These are phyloP conservation scores for Carex sylvatica DNA, from an alignment of 202 grass and related monocot genomes.

Conservation along the genomic window DNA sequence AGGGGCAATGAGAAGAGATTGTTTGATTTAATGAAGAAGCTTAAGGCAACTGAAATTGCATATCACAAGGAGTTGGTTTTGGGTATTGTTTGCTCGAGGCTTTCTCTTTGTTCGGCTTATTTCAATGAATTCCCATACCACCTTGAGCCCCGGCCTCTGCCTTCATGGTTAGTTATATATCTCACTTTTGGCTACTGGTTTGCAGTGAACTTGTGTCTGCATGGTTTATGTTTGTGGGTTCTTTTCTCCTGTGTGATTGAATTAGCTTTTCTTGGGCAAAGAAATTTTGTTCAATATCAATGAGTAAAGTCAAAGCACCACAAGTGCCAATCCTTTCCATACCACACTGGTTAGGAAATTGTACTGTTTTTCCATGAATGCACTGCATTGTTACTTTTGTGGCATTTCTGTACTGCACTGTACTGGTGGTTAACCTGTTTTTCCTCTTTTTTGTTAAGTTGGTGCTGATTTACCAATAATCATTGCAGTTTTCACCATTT, in stretches of 20 bases:
- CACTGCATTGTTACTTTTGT: background rate
- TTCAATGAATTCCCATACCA: conserved; percentile 76
- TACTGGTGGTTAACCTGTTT: background rate
- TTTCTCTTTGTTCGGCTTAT: conserved; percentile 71
- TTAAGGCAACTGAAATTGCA: conserved; percentile 58
- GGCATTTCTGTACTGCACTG: background rate
- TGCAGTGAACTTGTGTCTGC: background rate
- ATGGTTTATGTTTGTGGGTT: background rate
- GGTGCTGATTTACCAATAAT: background rate
- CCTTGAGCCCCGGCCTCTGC: conserved; percentile 52
- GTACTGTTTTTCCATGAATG: background rate
- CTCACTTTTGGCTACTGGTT: conserved; percentile 21
- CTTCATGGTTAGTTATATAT: conserved; percentile 66
- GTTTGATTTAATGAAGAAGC: conserved; percentile 84
- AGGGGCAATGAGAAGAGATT: conserved; percentile 86
- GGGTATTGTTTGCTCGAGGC: conserved; percentile 51
- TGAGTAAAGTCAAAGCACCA: background rate
- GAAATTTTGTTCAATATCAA: background rate
- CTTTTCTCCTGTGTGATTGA: background rate
- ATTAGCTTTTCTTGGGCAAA: background rate
- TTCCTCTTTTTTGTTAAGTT: background rate
- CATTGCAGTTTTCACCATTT: conserved; percentile 13
- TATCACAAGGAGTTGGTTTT: conserved; percentile 72
- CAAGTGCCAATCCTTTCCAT: background rate
- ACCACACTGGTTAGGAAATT: background rate